phyloP scores from a whole-genome alignment of 345 rosid species.

The Leavenworthia alabamica region DNA sequence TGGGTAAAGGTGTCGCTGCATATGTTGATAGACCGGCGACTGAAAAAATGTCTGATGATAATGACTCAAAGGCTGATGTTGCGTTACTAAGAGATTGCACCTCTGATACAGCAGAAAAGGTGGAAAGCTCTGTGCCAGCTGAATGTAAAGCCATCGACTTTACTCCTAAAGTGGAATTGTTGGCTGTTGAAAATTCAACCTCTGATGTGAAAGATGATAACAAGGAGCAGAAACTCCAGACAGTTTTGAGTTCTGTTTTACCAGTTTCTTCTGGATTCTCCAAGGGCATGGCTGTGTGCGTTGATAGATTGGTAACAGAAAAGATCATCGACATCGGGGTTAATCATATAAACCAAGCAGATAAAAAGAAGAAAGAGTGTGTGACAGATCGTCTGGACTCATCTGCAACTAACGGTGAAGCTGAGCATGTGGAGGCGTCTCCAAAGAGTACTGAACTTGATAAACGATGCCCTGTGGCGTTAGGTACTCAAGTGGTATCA shows the following conservation, averaged over 20 bases:
- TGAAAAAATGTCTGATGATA: constrained; percentile 25
- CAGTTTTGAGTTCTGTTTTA: constrained; percentile 9
- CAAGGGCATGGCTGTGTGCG: constrained; percentile 22
- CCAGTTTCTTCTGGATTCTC: constrained; percentile 19
- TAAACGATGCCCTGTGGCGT: neutral
- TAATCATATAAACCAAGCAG: constrained; percentile 15
- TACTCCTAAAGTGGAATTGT: constrained; percentile 16
- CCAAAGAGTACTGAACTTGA: constrained; percentile 26
- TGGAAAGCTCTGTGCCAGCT: constrained; percentile 18
- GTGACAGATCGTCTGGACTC: constrained; percentile 17
- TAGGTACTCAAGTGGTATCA: constrained; percentile 12
- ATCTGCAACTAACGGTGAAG: constrained; percentile 20
- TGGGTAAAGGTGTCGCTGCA: constrained; percentile 18
- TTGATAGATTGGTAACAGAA: constrained; percentile 35
- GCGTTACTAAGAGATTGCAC: constrained; percentile 2
- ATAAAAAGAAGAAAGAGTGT: constrained; percentile 26
- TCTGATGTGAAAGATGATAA: constrained; percentile 24
- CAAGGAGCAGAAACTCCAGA: constrained; percentile 19
- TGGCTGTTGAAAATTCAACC: constrained; percentile 28
- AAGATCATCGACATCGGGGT: constrained; percentile 29
- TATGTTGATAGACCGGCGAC: neutral
- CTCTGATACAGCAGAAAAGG: constrained; percentile 11
- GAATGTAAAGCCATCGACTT: constrained; percentile 26
- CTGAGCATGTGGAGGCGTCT: constrained; percentile 25
- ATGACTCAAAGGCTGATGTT: constrained; percentile 5